Conservation (phyloP, 371 early-diverging fungal species). For the Rhizopus delemar region DNA sequence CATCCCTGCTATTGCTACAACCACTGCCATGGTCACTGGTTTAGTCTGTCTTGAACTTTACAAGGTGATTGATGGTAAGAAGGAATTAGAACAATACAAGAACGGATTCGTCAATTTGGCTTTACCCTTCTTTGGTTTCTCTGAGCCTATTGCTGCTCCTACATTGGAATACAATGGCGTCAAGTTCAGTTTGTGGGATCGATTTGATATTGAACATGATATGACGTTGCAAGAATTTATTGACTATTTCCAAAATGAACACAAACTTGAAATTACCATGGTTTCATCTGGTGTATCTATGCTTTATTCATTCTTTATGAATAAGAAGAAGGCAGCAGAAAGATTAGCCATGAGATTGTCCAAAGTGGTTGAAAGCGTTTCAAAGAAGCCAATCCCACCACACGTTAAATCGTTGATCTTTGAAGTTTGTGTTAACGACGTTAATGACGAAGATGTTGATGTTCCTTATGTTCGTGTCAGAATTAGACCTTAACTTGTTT, state of each 20-base stretch:
- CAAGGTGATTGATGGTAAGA: constrained; percentile 83
- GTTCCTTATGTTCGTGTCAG: constrained; percentile 51
- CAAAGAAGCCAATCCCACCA: constrained; percentile 85
- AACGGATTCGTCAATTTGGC: constrained; percentile 99
- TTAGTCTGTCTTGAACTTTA: constrained; percentile 97
- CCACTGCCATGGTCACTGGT: constrained; percentile 99
- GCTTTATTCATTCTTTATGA: constrained; percentile 92
- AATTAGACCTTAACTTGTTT: constrained; percentile 32
- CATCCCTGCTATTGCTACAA: constrained; percentile 99
- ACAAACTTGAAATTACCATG: constrained; percentile 94
- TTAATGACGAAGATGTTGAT: constrained; percentile 91
- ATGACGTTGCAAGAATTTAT: constrained; percentile 90
- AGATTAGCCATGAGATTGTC: constrained; percentile 76
- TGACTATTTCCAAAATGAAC: constrained; percentile 79
- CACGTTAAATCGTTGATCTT: constrained; percentile 84
- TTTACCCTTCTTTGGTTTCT: constrained; percentile 98
- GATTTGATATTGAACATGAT: constrained; percentile 89
- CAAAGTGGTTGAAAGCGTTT: constrained; percentile 77
- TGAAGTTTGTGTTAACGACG: constrained; percentile 87
- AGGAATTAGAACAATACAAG: constrained; percentile 94
- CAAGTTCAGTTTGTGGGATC: constrained; percentile 96
- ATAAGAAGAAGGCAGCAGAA: constrained; percentile 83
- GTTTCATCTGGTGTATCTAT: constrained; percentile 91
- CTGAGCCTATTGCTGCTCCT: constrained; percentile 95
- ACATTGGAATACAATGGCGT: constrained; percentile 82